These are phyloP conservation scores for Linnemannia elongata DNA, from an alignment of 192 early-diverging fungal genomes.

Conservation along the genomic window DNA sequence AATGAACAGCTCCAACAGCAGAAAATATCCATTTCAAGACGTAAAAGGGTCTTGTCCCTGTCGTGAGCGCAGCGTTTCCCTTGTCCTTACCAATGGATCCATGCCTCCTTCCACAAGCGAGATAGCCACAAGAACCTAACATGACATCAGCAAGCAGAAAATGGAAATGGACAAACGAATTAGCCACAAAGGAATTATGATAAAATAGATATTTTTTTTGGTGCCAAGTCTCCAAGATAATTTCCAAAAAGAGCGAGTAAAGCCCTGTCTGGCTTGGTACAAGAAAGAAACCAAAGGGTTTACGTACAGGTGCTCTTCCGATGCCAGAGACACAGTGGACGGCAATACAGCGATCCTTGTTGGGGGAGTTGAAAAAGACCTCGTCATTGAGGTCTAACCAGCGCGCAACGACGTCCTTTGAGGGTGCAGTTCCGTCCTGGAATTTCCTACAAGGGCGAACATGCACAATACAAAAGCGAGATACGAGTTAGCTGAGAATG, in stretches of 20 bases:
- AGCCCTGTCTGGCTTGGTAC: neutral
- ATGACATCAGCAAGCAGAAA: neutral
- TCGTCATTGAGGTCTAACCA: constrained; percentile 61
- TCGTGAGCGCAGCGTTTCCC: neutral
- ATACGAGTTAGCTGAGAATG: neutral
- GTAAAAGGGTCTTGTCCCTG: neutral
- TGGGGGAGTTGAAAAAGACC: constrained; percentile 33
- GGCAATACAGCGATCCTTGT: constrained; percentile 45
- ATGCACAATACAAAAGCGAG: neutral
- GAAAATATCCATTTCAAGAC: neutral
- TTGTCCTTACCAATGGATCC: constrained; percentile 68
- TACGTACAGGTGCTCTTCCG: constrained; percentile 80
- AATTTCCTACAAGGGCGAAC: constrained; percentile 60
- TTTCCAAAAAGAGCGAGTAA: neutral
- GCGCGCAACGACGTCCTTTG: constrained; percentile 41
- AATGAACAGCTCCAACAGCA: neutral
- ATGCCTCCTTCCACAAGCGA: constrained; percentile 82
- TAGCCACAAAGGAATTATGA: neutral
- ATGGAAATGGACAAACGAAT: neutral
- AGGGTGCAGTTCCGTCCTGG: constrained; percentile 76
- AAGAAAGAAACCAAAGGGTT: neutral
- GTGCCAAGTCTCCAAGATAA: neutral
- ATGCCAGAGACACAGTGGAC: constrained; percentile 86
- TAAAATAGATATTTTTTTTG: neutral
- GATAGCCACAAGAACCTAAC: constrained; percentile 74